Conservation (phyloP, 2,329 filamentous ascomycete species). For the Phialocephala sp. region DNA sequence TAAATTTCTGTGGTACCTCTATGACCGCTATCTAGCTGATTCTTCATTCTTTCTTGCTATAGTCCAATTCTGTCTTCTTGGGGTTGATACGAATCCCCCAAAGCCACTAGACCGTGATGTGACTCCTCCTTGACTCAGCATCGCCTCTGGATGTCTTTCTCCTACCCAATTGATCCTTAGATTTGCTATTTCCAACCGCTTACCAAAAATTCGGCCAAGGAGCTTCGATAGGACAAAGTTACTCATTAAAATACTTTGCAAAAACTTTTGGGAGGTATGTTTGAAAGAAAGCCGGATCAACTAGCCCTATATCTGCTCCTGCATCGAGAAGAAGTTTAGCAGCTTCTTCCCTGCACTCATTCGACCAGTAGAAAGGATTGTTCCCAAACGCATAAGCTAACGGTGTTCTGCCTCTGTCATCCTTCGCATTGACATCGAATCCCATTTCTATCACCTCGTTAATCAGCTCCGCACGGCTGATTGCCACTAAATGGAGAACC, state of each 20-base stretch:
- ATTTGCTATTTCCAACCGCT: no score
- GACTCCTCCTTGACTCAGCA: no score
- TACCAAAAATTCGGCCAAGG: no score
- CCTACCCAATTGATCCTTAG: no score
- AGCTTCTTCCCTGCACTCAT: neutral
- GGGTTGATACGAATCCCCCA: no score
- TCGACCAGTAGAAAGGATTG: neutral
- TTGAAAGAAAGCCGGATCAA: neutral
- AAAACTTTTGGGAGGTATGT: neutral
- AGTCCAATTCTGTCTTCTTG: no score
- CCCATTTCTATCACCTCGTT: neutral
- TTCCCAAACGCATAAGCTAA: neutral
- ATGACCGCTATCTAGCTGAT: no score
- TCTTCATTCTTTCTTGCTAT: no score
- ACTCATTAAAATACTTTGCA: neutral
- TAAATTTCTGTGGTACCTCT: no score
- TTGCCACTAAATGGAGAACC: neutral
- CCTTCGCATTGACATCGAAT: neutral
- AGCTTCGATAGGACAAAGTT: no score
- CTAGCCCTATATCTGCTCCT: neutral
- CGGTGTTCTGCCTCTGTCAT: neutral
- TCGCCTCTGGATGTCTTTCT: no score
- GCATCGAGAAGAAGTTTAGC: neutral
- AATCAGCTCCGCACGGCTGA: neutral
- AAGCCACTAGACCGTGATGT: no score